Evolutionary conservation across 257 asterid species (phyloP).

Genomic region (Rehmannia glutinosa): DNA sequence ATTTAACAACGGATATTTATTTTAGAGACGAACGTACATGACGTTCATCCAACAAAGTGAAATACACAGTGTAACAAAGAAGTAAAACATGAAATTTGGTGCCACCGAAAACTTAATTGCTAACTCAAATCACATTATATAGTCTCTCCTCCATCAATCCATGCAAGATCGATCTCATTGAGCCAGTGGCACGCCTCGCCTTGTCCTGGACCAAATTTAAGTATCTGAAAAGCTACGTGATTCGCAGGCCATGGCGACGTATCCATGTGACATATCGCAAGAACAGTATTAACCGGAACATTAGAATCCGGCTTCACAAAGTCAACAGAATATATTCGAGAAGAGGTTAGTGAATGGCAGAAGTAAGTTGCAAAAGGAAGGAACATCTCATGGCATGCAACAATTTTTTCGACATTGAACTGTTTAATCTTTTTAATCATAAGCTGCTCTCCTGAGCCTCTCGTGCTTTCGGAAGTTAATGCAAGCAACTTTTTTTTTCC

Average conservation of each 20-base stretch:
- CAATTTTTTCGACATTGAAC: neutral
- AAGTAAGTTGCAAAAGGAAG: slow-evolving; percentile 11
- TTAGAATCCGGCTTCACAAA: neutral
- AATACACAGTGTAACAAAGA: too few species aligned
- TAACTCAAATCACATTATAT: too few species aligned
- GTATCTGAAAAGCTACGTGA: neutral
- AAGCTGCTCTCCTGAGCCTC: neutral
- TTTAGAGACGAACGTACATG: too few species aligned
- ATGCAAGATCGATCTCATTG: slow-evolving; percentile 1
- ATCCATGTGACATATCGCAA: slow-evolving; percentile 13
- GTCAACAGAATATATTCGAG: neutral
- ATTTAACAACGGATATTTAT: too few species aligned
- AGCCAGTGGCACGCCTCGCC: slow-evolving; percentile 19
- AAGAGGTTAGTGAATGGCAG: neutral
- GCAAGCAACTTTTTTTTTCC: neutral
- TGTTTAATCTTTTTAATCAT: neutral
- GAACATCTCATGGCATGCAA: slow-evolving; percentile 13
- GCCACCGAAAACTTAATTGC: too few species aligned
- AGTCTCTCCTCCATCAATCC: too few species aligned
- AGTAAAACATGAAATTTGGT: too few species aligned
- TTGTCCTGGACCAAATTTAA: slow-evolving; percentile 8
- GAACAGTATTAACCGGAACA: neutral
- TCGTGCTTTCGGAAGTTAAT: neutral
- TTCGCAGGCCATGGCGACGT: neutral
- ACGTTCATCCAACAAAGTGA: too few species aligned